Base-by-base conservation (phyloP, 2,329 filamentous ascomycete species). In the Talaromyces funiculosus region DNA sequence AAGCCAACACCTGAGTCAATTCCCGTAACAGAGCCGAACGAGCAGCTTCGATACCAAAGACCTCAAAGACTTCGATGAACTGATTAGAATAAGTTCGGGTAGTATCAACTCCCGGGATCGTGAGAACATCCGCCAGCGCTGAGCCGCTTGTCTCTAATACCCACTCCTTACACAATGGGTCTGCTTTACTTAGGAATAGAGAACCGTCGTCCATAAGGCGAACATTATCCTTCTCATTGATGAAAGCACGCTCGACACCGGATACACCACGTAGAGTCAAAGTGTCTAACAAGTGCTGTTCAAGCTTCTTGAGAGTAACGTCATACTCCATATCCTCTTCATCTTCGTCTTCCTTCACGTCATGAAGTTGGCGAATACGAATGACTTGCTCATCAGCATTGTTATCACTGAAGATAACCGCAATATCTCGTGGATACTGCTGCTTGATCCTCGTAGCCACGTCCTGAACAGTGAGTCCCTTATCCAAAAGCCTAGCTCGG, bases 331-430 rank as follows among this genome's bases (percentile, higher is more conserved):
- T 85, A 58, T 83, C 84, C 18, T 85, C 82, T 38, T 88, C 87
- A 9, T 93, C 90, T 12, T 90, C 89, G 71, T 90, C 88, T 49
- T 87, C 85, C 53, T 89, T 87, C 53, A 85, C 83, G 51, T 84
- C 80, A 68, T 83, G 80, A 63, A 95, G 86, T 68, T 92, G 89
- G 65, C 94, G 90, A 65, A 97, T 89, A 73, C 94, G 94, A 67
- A 99, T 91, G 49, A 97, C 89, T 73, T 95, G 92, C 72, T 95
- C 87, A 65, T 97, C 92, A 9, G 93, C 92, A 74, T 99, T 99
- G 81, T 97, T 94, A 75, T 99, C 94, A 76, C 92, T 96, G 81
- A 96, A 96, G 63, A 99, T 92, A 66, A 99, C 87, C 14, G 91
- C 91, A 67, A 97, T 80, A 74, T 96, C 92, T 64, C 83, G 86